These are phyloP conservation scores for Jamesozyma lodderae DNA, from an alignment of 805 yeast genomes.

Conservation along the genomic window DNA sequence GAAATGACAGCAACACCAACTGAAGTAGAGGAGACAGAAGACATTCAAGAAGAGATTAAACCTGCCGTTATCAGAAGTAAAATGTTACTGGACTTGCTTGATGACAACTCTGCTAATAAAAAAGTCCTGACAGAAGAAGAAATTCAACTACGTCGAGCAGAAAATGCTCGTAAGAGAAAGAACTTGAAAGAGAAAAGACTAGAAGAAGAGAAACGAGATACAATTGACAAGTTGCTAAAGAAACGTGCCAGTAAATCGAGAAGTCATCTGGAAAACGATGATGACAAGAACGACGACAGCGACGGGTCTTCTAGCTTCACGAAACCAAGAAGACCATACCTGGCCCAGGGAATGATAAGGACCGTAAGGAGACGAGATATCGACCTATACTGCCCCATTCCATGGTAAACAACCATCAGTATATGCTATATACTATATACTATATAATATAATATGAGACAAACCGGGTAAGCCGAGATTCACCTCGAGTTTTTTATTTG, in stretches of 20 bases:
- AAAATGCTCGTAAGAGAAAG: slow-evolving; percentile 79
- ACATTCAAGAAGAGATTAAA: slow-evolving; percentile 12
- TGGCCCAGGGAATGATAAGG: slow-evolving; percentile 20
- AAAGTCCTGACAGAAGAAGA: slow-evolving; percentile 75
- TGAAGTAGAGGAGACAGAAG: slow-evolving; percentile 17
- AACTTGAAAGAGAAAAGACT: slow-evolving; percentile 72
- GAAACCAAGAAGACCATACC: slow-evolving; percentile 28
- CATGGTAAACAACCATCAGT: no score
- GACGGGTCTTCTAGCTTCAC: slow-evolving; percentile 11
- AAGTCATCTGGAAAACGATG: slow-evolving; percentile 20
- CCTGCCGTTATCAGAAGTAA: slow-evolving; percentile 13
- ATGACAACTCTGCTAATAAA: slow-evolving; percentile 31
- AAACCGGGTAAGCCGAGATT: no score
- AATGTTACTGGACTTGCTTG: slow-evolving; percentile 15
- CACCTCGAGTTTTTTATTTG: no score
- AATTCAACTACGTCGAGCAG: slow-evolving; percentile 70
- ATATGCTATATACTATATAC: no score
- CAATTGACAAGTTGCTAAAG: slow-evolving; percentile 75
- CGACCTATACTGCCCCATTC: slow-evolving; percentile 12
- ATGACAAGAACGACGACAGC: slow-evolving; percentile 13
- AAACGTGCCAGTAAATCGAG: slow-evolving; percentile 72
- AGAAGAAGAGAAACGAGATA: slow-evolving; percentile 90
- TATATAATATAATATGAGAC: no score
- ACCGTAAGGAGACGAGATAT: slow-evolving; percentile 11
- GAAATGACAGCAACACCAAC: slow-evolving; percentile 8